Evolutionary conservation across 2,329 filamentous ascomycete species (phyloP), one percentile per base, ranked within the genome.

Genomic region (Botrytis aclada): DNA sequence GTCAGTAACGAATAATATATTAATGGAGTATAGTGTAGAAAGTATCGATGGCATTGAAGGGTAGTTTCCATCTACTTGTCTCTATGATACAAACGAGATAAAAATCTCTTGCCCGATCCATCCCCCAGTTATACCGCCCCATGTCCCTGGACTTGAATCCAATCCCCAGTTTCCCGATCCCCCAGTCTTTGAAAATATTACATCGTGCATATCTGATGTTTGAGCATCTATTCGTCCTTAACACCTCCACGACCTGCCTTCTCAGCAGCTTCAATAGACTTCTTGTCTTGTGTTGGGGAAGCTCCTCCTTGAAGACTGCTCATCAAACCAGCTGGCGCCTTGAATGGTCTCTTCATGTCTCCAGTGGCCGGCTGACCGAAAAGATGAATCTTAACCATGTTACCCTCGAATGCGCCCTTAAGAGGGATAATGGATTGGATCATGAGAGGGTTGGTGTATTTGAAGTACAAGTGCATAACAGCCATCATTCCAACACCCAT

Each of bases 401-500:
- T 98, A 85, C 92, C 88, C 88, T 99, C 96, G 84, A 99, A 89
- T 63, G 94, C 95, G 82, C 92, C 89, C 91, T 99, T 99, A 84
- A 98, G 87, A 47, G 96, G 96, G 82, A 99, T 96, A 86, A 99
- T 97, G 83, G 93, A 97, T 89, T 99, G 96, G 86, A 99, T 97
- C 81, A 98, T 87, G 69, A 99, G 93, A 60, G 96, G 96, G 90
- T 98, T 99, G 86, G 95, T 98, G 91, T 98, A 99, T 84, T 98
- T 95, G 88, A 99, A 93, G 90, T 98, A 99, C 75, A 99, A 78
- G 86, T 99, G 96, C 95, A 99, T 98, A 81, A 98, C 93, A 75
- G 84, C 90, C 95, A 99, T 98, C 95, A 99, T 99, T 83, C 89
- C 95, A 74, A 99, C 87, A 74, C 96, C 96, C 93, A 97, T 98